phyloP scores from a whole-genome alignment of 176 grass and related monocot species.

The Lolium perenne region DNA sequence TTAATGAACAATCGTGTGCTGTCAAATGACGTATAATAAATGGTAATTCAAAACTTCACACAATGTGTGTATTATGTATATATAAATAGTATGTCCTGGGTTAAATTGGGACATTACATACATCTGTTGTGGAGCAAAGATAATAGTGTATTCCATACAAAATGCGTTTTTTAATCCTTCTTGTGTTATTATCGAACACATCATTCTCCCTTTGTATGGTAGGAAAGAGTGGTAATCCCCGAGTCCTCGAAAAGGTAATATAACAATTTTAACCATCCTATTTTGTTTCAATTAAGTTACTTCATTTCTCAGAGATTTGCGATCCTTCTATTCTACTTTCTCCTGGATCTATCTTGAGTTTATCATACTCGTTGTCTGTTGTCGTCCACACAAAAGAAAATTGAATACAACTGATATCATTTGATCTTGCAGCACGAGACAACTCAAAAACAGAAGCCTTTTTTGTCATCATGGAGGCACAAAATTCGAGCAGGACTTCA shows the following conservation, averaged over 20 bases:
- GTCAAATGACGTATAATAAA: background rate
- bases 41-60: background rate
- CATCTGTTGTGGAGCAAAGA: background rate
- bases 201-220: background rate
- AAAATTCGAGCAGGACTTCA: background rate
- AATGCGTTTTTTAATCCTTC: background rate
- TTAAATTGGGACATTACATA: background rate
- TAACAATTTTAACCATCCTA: background rate
- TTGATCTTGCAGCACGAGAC: background rate
- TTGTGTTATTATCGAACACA: background rate
- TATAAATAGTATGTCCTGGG: background rate
- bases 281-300: background rate
- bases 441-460: background rate
- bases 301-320: background rate
- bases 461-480: background rate
- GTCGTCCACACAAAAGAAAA: background rate
- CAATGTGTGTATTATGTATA: background rate
- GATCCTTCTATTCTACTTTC: background rate
- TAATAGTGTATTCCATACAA: background rate
- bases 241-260: background rate
- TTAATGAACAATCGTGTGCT: background rate
- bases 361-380: background rate
- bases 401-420: background rate
- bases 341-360: background rate
- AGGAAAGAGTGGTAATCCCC: background rate